Evolutionary conservation across 345 rosid species (phyloP), one percentile per base, ranked within the genome.

Genomic region (Melaleuca quinquenervia): DNA sequence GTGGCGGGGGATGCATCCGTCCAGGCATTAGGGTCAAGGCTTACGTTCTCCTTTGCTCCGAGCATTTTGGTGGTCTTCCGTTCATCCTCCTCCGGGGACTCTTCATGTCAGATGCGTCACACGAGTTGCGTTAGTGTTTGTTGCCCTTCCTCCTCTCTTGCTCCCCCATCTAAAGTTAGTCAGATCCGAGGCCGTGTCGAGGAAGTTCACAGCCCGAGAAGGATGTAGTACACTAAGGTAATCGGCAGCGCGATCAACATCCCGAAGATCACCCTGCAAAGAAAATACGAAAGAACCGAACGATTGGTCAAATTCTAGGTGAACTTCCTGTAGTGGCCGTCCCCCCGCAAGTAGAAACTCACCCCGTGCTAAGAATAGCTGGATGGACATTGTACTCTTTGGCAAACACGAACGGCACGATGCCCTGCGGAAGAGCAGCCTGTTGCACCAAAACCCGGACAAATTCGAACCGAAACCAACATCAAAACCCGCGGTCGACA

Each of bases 211-310:
- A 96, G 89, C 85, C 98, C 98, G 86, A 96, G 88, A 83, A 96
- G 86, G 87, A 96, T 93, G 91, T 96, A 96, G 94, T 96, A 96
- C 85, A 96, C 93, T 6, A 96, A 92, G 18, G 98, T 94, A 82
- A 96, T 95, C 13, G 99, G 99, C 87, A 96, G 90, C 4, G 99
- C 99, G 90, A 96, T 93, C 88, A 96, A 88, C 99, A 96, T 95
- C 86, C 99, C 99, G 88, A 96, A 96, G 85, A 96, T 96, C 41
- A 96, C 99, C 90, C 99, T 96, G 94, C 92, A 89, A 51, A 48
- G 12, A 84, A 84, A 16, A 32, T 70, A 24, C 7, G 20, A 14
- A 9, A n/a, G n/a, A 41, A 18, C 48, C 26, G 78, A 9, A 70
- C 48, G 13, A 70, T 20, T 1, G 11, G 80, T 70, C 80, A 70